These are phyloP conservation scores for Penicillium subrubescens DNA, from an alignment of 495 filamentous ascomycete species.

Conservation along the genomic window DNA sequence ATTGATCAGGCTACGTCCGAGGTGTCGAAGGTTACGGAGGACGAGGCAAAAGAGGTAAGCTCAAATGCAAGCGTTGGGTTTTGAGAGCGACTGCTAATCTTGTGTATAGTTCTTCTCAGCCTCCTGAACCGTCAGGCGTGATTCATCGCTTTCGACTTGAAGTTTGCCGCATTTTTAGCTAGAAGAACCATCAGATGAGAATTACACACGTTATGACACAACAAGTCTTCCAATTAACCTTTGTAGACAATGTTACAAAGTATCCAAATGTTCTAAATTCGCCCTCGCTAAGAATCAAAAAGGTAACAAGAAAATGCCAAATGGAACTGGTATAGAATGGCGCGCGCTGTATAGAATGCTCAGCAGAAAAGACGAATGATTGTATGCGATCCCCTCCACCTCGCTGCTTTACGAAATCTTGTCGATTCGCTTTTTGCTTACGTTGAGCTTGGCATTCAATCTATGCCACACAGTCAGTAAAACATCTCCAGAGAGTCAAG, in stretches of 20 bases:
- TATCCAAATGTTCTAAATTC: neutral
- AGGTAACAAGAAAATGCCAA: conserved; percentile 15
- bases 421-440: conserved; percentile 79
- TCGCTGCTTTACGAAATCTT: conserved; percentile 61
- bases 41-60: conserved; percentile 66
- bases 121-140: conserved; percentile 15
- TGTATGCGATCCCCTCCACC: neutral
- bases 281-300: conserved; percentile 21
- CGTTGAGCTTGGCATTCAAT: conserved; percentile 72
- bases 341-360: conserved; percentile 1
- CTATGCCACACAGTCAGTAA: conserved; percentile 38
- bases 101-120: conserved; percentile 35
- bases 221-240: neutral
- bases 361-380: neutral
- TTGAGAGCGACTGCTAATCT: conserved; percentile 12
- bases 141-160: neutral
- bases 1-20: conserved; percentile 65
- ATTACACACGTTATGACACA: neutral
- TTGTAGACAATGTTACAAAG: neutral
- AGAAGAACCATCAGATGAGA: neutral
- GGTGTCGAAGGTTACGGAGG: conserved; percentile 62
- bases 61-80: neutral
- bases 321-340: neutral
- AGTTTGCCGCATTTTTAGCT: neutral
- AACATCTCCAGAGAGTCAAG: neutral